Conservation (phyloP, 1,284 basidiomycete genomes). For the Kwoniella shivajii region DNA sequence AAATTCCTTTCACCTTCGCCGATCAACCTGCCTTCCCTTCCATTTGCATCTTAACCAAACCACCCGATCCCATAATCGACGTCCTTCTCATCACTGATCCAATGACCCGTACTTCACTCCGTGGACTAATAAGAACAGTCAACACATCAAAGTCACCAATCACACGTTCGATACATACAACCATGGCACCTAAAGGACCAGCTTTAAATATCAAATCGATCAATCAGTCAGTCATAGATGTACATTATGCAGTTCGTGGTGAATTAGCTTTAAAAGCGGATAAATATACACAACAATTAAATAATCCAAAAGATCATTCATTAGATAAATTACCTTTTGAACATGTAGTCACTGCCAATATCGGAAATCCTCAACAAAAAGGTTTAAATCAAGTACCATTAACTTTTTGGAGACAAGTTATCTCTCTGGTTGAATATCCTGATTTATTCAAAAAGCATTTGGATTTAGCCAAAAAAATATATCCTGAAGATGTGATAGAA, state of each 20-base stretch:
- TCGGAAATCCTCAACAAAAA: conserved; percentile 96
- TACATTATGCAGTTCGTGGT: conserved; percentile 96
- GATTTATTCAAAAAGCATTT: conserved; percentile 76
- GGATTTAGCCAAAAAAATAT: conserved; percentile 60
- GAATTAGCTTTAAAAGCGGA: conserved; percentile 95
- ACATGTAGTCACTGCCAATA: conserved; percentile 91
- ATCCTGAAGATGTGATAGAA: conserved; percentile 82
- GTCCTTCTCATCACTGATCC: not conserved
- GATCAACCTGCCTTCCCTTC: not conserved
- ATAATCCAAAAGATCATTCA: conserved; percentile 49
- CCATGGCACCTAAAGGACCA: conserved; percentile 23
- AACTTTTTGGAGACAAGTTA: conserved; percentile 82
- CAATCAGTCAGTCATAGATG: conserved; percentile 83
- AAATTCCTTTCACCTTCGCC: conserved; percentile 1
- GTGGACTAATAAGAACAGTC: not conserved
- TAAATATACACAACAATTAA: conserved; percentile 71
- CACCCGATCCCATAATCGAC: not conserved
- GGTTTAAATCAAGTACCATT: conserved; percentile 91
- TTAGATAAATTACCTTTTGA: conserved; percentile 70
- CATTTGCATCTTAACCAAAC: not conserved
- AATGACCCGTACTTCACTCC: not conserved
- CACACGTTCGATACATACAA: conserved; percentile 5
- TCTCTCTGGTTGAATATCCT: conserved; percentile 85
- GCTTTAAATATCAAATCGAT: conserved; percentile 49
- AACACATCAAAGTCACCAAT: not conserved